These are phyloP conservation scores for Ananas comosus DNA, from an alignment of 176 grass and related monocot species.

Conservation along the genomic window DNA sequence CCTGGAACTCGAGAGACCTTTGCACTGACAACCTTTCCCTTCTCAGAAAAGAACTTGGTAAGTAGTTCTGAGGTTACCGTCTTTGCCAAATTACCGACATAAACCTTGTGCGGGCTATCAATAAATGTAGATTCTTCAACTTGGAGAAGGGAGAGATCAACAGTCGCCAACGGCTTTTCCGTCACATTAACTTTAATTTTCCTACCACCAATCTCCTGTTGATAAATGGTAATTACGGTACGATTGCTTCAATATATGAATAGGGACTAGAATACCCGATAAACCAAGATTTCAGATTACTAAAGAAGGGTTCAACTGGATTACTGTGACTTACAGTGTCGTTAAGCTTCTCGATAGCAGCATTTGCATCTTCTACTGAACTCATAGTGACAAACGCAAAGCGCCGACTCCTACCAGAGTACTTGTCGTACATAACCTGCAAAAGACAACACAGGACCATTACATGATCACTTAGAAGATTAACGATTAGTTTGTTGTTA, in stretches of 20 bases:
- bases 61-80: constrained; percentile 69
- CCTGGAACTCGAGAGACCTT: constrained; percentile 65
- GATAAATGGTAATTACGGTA: constrained; percentile 6
- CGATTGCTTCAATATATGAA: background rate
- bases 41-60: constrained; percentile 81
- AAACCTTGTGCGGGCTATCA: constrained; percentile 91
- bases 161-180: constrained; percentile 57
- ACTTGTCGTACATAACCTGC: constrained; percentile 99
- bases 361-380: constrained; percentile 40
- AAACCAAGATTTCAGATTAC: background rate
- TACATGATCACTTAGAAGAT: background rate
- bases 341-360: constrained; percentile 57
- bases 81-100: constrained; percentile 87
- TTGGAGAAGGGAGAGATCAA: constrained; percentile 36
- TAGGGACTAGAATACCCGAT: background rate
- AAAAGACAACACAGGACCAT: background rate
- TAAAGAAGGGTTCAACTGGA: background rate
- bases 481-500: background rate
- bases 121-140: constrained; percentile 65
- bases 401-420: constrained; percentile 72
- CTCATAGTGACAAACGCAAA: constrained; percentile 96
- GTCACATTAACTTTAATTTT: constrained; percentile 93
- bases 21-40: constrained; percentile 77
- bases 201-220: constrained; percentile 67
- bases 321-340: constrained; percentile 41